phyloP scores from a whole-genome alignment of 2,329 filamentous ascomycete species.

The Elsinoe necatrix region DNA sequence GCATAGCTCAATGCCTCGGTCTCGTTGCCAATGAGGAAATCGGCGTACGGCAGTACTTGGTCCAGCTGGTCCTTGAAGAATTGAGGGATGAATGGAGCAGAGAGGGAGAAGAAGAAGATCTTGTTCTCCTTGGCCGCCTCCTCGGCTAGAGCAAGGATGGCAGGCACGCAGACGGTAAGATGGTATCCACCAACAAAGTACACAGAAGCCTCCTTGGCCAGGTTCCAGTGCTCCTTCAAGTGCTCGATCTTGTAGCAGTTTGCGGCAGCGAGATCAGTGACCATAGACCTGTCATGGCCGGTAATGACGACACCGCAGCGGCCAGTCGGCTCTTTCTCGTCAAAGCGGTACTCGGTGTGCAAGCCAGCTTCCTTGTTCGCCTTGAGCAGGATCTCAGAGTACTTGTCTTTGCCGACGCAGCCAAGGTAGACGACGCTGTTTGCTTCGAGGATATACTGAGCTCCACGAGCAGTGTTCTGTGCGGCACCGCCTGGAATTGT shows the following conservation, averaged over 20 bases:
- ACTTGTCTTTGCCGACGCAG: constrained; percentile 92
- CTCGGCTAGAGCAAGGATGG: constrained; percentile 81
- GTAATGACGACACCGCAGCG: constrained; percentile 96
- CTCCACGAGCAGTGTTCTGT: constrained; percentile 93
- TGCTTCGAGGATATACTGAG: constrained; percentile 79
- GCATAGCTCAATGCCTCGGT: constrained; percentile 85
- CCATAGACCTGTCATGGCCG: constrained; percentile 87
- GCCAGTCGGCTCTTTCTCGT: constrained; percentile 74
- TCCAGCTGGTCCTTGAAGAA: constrained; percentile 98
- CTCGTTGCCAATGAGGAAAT: constrained; percentile 96
- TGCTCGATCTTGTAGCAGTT: constrained; percentile 97
- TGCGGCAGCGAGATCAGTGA: constrained; percentile 89
- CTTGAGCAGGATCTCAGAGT: constrained; percentile 76
- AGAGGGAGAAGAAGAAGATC: constrained; percentile 80
- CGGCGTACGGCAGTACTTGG: constrained; percentile 79
- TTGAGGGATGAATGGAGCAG: constrained; percentile 88
- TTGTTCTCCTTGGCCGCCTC: constrained; percentile 87
- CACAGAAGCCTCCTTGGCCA: constrained; percentile 78
- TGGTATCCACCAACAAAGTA: constrained; percentile 97
- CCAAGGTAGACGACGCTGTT: constrained; percentile 91
- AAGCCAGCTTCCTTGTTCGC: constrained; percentile 83
- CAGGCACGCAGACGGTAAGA: constrained; percentile 88
- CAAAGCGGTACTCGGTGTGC: constrained; percentile 88
- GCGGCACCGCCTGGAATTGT: constrained; percentile 93
- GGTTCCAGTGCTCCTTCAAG: constrained; percentile 86